Percentiles rank a stretch among this genome's conserved stretches.
These are phyloP conservation scores for Huntiella decipiens DNA, from an alignment of 2,329 filamentous ascomycete genomes.

Conservation along the genomic window DNA sequence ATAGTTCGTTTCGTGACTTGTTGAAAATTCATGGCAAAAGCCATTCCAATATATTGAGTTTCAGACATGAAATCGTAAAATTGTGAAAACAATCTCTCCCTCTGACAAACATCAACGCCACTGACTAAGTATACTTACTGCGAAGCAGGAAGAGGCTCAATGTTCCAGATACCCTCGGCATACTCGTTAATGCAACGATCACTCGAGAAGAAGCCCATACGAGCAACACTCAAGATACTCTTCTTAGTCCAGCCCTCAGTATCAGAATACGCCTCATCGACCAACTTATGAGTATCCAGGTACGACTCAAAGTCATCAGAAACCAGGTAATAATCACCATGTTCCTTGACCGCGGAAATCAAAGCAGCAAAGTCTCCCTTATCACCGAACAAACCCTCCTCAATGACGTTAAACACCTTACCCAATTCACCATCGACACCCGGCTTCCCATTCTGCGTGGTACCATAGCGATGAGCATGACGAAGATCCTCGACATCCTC, in stretches of 20 bases:
- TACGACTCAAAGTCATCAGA: conserved; percentile 96
- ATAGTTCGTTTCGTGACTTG: no score
- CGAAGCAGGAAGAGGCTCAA: conserved; percentile 47
- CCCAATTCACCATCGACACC: conserved; percentile 53
- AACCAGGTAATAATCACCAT: conserved; percentile 94
- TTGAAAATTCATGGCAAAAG: no score
- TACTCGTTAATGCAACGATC: conserved; percentile 96
- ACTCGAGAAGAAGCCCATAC: conserved; percentile 96
- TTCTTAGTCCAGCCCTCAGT: conserved; percentile 86
- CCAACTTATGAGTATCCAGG: conserved; percentile 71
- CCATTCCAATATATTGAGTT: no score
- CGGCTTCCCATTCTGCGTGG: conserved; percentile 30
- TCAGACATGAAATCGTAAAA: no score
- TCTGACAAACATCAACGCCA: no score
- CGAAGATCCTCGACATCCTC: conserved; percentile 95
- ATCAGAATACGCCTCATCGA: conserved; percentile 82
- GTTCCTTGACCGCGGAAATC: conserved; percentile 67
- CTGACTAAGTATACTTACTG: no score
- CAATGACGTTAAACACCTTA: conserved; percentile 70
- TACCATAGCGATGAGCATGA: conserved; percentile 69
- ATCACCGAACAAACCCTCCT: conserved; percentile 63
- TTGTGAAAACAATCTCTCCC: no score
- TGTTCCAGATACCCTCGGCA: conserved; percentile 91
- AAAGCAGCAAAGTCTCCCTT: conserved; percentile 62
- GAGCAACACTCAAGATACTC: conserved; percentile 67